Conservation (phyloP, 495 filamentous ascomycete species). For the Penicillium chermesinum region DNA sequence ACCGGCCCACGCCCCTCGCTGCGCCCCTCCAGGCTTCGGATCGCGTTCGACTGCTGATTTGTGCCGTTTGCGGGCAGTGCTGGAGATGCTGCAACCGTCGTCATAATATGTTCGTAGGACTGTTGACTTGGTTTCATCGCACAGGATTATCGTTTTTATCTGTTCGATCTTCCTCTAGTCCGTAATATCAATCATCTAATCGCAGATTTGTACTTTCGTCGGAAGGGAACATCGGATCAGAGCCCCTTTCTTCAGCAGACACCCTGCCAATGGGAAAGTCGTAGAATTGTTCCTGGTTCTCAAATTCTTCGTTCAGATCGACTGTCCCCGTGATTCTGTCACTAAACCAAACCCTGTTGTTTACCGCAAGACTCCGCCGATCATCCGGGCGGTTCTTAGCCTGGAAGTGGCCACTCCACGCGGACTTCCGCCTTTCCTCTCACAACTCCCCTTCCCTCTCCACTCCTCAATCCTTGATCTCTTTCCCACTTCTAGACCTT, state of each 20-base stretch:
- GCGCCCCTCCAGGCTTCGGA: no score
- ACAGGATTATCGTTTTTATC: no score
- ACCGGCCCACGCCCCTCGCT: no score
- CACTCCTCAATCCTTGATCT: slow-evolving; percentile 10
- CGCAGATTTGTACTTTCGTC: no score
- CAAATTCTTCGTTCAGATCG: neutral
- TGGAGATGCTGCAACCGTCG: neutral
- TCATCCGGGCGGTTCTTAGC: slow-evolving; percentile 4
- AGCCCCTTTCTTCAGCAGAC: no score
- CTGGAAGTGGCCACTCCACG: slow-evolving; percentile 19
- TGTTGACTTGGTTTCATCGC: no score
- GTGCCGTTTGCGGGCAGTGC: slow-evolving; percentile 1
- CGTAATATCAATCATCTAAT: slow-evolving; percentile 1
- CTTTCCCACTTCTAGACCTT: slow-evolving; percentile 8
- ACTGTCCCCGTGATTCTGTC: neutral
- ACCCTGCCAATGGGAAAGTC: no score
- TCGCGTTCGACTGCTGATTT: neutral
- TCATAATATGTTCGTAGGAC: neutral
- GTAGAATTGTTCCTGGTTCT: neutral
- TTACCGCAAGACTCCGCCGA: slow-evolving; percentile 7
- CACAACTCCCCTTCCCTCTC: slow-evolving; percentile 19
- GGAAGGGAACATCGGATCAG: no score
- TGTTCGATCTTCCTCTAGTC: no score
- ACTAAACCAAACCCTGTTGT: neutral
- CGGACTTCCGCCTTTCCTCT: slow-evolving; percentile 5